Evolutionary conservation across 1,284 basidiomycete genomes (phyloP).

Genomic region (Pseudozyma sp.): DNA sequence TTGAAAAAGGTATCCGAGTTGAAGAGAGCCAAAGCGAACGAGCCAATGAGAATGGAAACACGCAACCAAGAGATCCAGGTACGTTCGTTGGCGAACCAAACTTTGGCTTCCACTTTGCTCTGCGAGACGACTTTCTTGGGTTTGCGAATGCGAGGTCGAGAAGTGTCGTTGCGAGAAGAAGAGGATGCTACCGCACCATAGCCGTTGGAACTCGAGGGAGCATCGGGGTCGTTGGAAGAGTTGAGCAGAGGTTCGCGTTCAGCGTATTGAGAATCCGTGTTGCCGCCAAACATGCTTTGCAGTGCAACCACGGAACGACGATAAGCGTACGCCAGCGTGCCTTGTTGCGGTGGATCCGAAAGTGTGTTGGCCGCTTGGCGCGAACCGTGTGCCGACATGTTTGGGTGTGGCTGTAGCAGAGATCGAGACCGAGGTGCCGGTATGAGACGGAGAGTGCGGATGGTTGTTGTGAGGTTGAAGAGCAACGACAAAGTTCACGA

Average conservation of each 20-base stretch:
- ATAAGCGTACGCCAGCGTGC: slow-evolving; percentile 56
- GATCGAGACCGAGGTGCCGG: background rate
- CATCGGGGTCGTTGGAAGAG: slow-evolving; percentile 10
- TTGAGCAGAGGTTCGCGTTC: slow-evolving; percentile 54
- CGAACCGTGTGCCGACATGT: slow-evolving; percentile 27
- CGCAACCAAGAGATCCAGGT: slow-evolving; percentile 92
- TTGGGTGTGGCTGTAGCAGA: background rate
- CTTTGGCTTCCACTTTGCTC: slow-evolving; percentile 67
- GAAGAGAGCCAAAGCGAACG: slow-evolving; percentile 87
- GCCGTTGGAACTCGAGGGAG: slow-evolving; percentile 18
- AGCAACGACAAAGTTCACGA: too few species aligned
- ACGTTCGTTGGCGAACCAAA: slow-evolving; percentile 69
- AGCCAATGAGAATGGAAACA: slow-evolving; percentile 84
- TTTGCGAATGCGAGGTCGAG: slow-evolving; percentile 56
- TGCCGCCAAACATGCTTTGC: slow-evolving; percentile 53
- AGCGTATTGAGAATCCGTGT: slow-evolving; percentile 42
- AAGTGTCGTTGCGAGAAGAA: slow-evolving; percentile 8
- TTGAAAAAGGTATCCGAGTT: slow-evolving; percentile 76
- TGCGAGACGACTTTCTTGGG: slow-evolving; percentile 72
- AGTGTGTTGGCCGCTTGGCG: slow-evolving; percentile 39
- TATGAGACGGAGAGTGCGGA: slow-evolving; percentile 2
- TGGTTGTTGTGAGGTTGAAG: too few species aligned
- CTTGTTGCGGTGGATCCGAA: slow-evolving; percentile 44
- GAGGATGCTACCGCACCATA: slow-evolving; percentile 41
- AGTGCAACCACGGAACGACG: slow-evolving; percentile 57